A percentile compares a stretch with the other conserved stretches of the same genome.
phyloP scores from a whole-genome alignment of 306 rosid genomes.

The Trifolium dubium region DNA sequence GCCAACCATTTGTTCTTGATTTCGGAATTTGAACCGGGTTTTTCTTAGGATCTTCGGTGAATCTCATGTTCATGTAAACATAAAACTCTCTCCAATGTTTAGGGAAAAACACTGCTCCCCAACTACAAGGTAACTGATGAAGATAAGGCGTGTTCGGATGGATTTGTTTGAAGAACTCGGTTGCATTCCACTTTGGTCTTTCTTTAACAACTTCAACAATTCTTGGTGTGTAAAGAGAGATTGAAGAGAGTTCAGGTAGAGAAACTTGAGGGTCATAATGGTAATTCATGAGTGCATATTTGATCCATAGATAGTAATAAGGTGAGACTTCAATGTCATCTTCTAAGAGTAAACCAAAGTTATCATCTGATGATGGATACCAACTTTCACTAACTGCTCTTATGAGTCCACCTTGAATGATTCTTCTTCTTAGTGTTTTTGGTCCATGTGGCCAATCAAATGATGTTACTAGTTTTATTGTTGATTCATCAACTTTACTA shows the following conservation, averaged over 20 bases:
- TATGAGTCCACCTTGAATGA: constrained; percentile 96
- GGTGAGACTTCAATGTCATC: constrained; percentile 97
- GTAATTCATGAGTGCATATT: constrained; percentile 85
- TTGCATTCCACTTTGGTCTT: constrained; percentile 92
- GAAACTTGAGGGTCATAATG: constrained; percentile 91
- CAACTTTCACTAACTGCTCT: constrained; percentile 97
- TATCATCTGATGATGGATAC: constrained; percentile 90
- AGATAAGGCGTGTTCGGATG: constrained; percentile 95
- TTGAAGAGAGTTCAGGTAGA: constrained; percentile 81
- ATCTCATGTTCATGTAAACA: constrained; percentile 92
- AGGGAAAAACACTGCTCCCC: constrained; percentile 99
- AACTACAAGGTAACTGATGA: constrained; percentile 92
- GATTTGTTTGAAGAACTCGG: constrained; percentile 68
- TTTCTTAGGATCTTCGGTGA: constrained; percentile 77
- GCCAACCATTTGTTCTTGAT: constrained; percentile 98
- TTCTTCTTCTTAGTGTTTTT: constrained; percentile 82
- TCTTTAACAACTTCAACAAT: constrained; percentile 93
- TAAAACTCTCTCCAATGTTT: constrained; percentile 98
- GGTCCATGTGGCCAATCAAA: constrained; percentile 95
- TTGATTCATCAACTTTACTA: constrained; percentile 85
- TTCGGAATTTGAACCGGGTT: constrained; percentile 94
- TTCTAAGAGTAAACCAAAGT: constrained; percentile 86
- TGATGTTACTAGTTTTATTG: constrained; percentile 64
- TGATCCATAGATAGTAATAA: constrained; percentile 91
- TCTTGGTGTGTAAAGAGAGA: constrained; percentile 93